A percentile compares a stretch with the other conserved stretches of the same genome.
Conservation (phyloP, 2,329 filamentous ascomycete genomes). For the Endocalyx cinctus region DNA sequence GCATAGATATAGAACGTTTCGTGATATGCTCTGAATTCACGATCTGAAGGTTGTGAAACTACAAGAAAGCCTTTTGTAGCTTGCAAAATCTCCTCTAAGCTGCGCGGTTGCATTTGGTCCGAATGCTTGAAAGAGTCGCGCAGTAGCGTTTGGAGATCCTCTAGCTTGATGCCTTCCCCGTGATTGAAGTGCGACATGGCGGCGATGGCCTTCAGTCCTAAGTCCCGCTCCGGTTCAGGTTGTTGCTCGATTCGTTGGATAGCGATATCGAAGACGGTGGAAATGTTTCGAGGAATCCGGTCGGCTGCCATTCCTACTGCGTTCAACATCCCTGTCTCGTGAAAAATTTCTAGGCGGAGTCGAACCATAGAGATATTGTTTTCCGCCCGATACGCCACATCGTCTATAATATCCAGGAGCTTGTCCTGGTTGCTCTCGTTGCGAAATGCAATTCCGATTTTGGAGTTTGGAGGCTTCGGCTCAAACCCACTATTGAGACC, state of each 20-base stretch:
- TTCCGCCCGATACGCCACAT: neutral
- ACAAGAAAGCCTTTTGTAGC: neutral
- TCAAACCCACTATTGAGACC: neutral
- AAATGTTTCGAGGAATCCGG: neutral
- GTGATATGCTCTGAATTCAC: neutral
- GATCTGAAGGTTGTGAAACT: neutral
- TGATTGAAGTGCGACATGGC: neutral
- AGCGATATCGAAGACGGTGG: neutral
- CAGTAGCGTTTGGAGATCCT: neutral
- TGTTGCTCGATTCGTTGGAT: neutral
- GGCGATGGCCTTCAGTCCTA: slow-evolving; percentile 1
- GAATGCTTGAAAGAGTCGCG: neutral
- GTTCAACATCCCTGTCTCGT: neutral
- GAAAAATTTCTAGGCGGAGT: neutral
- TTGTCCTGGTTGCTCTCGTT: neutral
- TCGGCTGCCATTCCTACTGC: neutral
- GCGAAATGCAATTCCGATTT: neutral
- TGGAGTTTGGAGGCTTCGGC: neutral
- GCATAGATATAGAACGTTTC: neutral
- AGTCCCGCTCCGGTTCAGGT: neutral
- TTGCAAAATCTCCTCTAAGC: neutral
- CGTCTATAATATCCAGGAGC: neutral
- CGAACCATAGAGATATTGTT: neutral
- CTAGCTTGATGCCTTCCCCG: neutral
- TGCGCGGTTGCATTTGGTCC: neutral